Conservation (phyloP, 495 filamentous ascomycete genomes). For the Lasiosphaeriaceae sp. region DNA sequence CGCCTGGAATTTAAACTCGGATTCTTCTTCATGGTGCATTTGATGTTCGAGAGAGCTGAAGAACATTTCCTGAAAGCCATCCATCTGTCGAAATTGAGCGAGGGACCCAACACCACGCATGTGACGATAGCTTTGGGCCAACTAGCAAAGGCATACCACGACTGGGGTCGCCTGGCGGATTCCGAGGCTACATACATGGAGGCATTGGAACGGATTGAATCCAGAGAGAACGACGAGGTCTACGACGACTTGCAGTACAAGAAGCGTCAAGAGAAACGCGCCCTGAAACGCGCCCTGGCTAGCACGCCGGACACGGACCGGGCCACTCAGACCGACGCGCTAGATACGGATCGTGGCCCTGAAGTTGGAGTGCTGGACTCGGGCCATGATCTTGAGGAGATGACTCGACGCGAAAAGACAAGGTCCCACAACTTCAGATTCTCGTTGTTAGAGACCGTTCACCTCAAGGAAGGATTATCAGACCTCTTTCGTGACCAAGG, state of each 20-base stretch:
- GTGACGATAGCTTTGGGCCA: not conserved
- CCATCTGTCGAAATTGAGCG: not conserved
- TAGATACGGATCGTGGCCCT: too few relatives aligned
- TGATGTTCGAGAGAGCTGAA: too few relatives aligned
- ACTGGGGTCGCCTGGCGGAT: constrained; percentile 1
- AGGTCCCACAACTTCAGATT: too few relatives aligned
- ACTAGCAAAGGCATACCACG: constrained; percentile 8
- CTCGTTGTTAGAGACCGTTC: not conserved
- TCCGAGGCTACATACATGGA: constrained; percentile 1
- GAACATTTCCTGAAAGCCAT: not conserved
- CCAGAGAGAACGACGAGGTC: not conserved
- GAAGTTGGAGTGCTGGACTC: too few relatives aligned
- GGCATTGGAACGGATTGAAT: not conserved
- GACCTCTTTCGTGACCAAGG: not conserved
- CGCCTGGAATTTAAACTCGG: too few relatives aligned
- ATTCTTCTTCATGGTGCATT: too few relatives aligned
- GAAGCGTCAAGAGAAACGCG: not conserved
- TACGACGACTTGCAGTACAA: not conserved
- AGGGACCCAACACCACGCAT: not conserved
- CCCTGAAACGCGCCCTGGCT: too few relatives aligned
- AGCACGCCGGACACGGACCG: too few relatives aligned
- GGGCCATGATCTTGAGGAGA: too few relatives aligned
- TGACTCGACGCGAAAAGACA: too few relatives aligned
- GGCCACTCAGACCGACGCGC: too few relatives aligned
- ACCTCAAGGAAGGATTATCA: not conserved